Evolutionary conservation across 305 asterid genomes (phyloP).

Genomic region (Ajuga reptans): DNA sequence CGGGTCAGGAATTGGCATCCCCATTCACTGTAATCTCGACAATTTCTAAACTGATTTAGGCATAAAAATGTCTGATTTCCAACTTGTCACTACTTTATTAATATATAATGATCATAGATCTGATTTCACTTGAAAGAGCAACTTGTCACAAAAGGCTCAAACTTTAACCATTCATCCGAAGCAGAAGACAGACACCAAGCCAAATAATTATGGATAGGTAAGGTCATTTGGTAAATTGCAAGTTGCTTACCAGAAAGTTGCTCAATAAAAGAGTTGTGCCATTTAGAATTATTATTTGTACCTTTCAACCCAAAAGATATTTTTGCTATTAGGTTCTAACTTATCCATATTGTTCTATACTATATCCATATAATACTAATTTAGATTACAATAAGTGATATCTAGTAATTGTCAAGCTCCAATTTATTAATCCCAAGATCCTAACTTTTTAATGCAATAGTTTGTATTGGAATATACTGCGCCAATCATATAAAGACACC

Average conservation of each 20-base stretch:
- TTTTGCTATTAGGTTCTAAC: constrained; percentile 16
- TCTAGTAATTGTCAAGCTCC: background rate
- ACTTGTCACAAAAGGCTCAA: background rate
- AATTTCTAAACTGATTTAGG: background rate
- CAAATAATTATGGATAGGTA: background rate
- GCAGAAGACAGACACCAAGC: background rate
- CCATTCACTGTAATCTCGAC: too few relatives aligned
- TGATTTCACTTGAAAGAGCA: background rate
- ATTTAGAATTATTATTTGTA: constrained; percentile 10
- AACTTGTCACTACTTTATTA: too few relatives aligned
- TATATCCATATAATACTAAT: background rate
- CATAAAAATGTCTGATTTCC: background rate
- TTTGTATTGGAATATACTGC: background rate
- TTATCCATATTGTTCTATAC: constrained; percentile 20
- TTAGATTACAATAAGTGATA: background rate
- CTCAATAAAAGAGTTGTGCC: background rate
- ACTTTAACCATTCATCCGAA: background rate
- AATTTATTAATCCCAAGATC: background rate
- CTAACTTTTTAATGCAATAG: background rate
- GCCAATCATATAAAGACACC: constrained; percentile 4
- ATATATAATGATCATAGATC: background rate
- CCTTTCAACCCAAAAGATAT: constrained; percentile 25
- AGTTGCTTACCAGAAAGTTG: constrained; percentile 1
- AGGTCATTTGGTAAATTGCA: background rate
- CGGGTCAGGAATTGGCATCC: too few relatives aligned